Evolutionary conservation across 1,284 basidiomycete genomes (phyloP).

Genomic region (Trametes hirsuta): DNA sequence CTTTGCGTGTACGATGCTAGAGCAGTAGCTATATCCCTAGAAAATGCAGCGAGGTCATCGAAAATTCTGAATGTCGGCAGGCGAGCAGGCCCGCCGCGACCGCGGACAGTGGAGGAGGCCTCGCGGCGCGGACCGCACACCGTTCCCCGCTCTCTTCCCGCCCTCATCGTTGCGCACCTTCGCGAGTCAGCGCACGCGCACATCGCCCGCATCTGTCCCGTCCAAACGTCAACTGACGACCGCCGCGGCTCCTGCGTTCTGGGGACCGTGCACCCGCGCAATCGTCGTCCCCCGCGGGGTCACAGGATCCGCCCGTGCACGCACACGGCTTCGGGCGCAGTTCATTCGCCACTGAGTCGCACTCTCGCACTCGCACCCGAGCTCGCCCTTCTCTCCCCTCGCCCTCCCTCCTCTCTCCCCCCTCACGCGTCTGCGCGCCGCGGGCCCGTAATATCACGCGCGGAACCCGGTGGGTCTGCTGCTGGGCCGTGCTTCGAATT

Average conservation of each 20-base stretch:
- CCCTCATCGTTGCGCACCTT: not conserved
- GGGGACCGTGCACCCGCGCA: not conserved
- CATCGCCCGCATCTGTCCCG: constrained; percentile 1
- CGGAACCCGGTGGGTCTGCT: no score
- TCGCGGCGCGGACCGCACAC: not conserved
- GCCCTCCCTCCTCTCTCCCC: no score
- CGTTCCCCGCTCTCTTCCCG: not conserved
- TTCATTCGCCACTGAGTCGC: not conserved
- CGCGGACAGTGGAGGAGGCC: not conserved
- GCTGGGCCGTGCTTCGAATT: no score
- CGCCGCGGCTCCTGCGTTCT: not conserved
- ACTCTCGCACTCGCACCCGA: not conserved
- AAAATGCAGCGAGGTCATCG: no score
- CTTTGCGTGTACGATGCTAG: no score
- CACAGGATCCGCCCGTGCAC: constrained; percentile 23
- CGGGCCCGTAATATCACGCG: no score
- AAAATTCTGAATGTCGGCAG: no score
- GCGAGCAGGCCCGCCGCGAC: not conserved
- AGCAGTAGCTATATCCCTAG: no score
- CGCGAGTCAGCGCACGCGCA: constrained; percentile 2
- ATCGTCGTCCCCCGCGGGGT: constrained; percentile 2
- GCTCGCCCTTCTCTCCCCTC: no score
- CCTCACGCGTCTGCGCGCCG: no score
- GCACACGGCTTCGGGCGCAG: constrained; percentile 13
- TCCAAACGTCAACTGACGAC: not conserved